Conservation (phyloP, 768 basidiomycete genomes). For the Cantharellus anzutake region DNA sequence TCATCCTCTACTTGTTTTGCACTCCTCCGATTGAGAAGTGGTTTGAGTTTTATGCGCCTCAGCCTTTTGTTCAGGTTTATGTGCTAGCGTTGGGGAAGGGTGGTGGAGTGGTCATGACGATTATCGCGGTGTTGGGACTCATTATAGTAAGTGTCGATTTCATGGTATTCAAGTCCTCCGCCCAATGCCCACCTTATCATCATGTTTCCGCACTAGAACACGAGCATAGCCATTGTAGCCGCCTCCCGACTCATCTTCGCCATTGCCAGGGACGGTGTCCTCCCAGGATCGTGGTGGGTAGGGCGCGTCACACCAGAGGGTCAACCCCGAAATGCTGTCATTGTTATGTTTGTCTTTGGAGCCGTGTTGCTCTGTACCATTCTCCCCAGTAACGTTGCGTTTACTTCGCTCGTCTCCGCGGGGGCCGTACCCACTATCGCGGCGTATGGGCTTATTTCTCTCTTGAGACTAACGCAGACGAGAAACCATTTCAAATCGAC, state of each 20-base stretch:
- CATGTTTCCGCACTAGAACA: conserved; percentile 35
- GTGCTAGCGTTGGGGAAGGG: conserved; percentile 64
- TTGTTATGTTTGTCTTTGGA: conserved; percentile 68
- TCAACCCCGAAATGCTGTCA: conserved; percentile 71
- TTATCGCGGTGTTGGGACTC: conserved; percentile 66
- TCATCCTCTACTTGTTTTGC: conserved; percentile 71
- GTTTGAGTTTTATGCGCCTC: conserved; percentile 62
- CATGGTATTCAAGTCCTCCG: not conserved
- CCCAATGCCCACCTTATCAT: not conserved
- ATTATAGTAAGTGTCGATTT: conserved; percentile 39
- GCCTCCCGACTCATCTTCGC: conserved; percentile 80
- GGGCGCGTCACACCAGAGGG: conserved; percentile 47
- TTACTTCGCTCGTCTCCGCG: conserved; percentile 77
- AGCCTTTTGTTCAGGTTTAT: conserved; percentile 83
- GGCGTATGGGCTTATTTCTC: conserved; percentile 65
- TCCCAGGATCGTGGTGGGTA: conserved; percentile 73
- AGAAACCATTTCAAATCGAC: conserved; percentile 55
- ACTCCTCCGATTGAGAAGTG: conserved; percentile 58
- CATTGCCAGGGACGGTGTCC: conserved; percentile 83
- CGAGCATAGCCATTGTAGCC: conserved; percentile 73
- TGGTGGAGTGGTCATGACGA: conserved; percentile 72
- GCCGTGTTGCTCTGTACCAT: conserved; percentile 68
- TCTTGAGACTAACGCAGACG: conserved; percentile 60
- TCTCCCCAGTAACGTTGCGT: conserved; percentile 77
- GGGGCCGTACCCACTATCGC: conserved; percentile 76